Base-by-base conservation (phyloP, 2,329 filamentous ascomycete genomes). In the Aspergillus calidoustus region DNA sequence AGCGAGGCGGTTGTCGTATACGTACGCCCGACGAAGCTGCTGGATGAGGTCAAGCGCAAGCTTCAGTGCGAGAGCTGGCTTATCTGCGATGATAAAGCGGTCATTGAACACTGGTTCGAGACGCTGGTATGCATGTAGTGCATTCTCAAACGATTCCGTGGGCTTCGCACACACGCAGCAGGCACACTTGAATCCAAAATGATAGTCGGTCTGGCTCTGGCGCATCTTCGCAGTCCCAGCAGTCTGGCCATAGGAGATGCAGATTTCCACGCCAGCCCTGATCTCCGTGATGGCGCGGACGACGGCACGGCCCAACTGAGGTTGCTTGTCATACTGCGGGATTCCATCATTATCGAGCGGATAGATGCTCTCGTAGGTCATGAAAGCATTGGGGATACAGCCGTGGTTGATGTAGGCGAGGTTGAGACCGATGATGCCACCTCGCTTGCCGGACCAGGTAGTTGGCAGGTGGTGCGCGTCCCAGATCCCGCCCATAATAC, bases 211-310 rank as follows among this genome's bases (percentile, higher is more conserved):
- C 17, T 60, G 46, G 3, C 60, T 23, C 44, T 62, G 66, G 17
- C 71, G 66, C 25, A 17, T 19, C 7, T 46, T 47, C 7, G 19
- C 17, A 1, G 49, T 52, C 9, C 63, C 50, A 15, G 56, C 57
- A 0, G 62, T 38, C 22, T 62, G 54, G 4, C 62, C 52, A 54
- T 73, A 74, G 1, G 66, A 41, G 43, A 70, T 57, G 3, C 66
- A 71, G 44, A 75, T 66, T 50, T 76, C 71, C 22, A 69, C 65
- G 1, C 71, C 72, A 5, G 44, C 44, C 8, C 43, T 28, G 48
- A 76, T 71, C 11, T 64, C 52, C 15, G 19, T 59, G 38, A 53
- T 61, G 9, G 69, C 66, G 30, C 65, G 66, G 3, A 72, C 55
- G 0, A 62, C 49, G 1, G 66, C 56, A 6, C 50, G 60, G 8